Conservation (phyloP, 768 basidiomycete species). For the Suillus ampliporus region DNA sequence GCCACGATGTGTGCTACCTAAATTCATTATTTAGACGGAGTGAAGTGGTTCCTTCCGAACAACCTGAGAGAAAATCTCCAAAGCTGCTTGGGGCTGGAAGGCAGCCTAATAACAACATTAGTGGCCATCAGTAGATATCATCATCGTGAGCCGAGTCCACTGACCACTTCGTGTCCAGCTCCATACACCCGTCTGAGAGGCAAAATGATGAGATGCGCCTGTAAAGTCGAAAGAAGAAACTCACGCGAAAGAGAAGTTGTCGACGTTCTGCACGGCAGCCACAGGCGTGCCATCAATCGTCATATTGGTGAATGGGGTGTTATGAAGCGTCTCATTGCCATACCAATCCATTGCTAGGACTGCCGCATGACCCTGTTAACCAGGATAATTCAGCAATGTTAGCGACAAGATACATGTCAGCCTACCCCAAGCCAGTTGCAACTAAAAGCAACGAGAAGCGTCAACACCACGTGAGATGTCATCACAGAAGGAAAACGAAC, state of each 20-base stretch:
- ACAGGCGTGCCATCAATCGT: conserved; percentile 57
- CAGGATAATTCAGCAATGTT: neutral
- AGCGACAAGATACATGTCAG: neutral
- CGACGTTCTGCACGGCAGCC: conserved; percentile 66
- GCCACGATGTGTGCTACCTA: neutral
- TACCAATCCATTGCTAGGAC: conserved; percentile 54
- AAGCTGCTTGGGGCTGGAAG: conserved; percentile 62
- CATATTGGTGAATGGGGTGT: conserved; percentile 56
- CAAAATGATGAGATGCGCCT: neutral
- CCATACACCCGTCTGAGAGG: conserved; percentile 54
- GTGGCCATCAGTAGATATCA: neutral
- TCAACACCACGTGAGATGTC: conserved; percentile 5
- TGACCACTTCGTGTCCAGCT: conserved; percentile 68
- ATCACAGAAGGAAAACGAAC: conserved; percentile 17
- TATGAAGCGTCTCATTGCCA: conserved; percentile 44
- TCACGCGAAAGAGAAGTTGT: conserved; percentile 71
- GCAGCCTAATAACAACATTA: conserved; percentile 49
- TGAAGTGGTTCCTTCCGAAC: conserved; percentile 57
- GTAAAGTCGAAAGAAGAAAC: conserved; percentile 28
- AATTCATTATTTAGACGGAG: conserved; percentile 42
- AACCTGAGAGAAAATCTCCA: conserved; percentile 65
- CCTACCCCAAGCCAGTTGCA: conserved; percentile 42
- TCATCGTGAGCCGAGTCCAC: conserved; percentile 27
- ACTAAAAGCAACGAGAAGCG: conserved; percentile 3
- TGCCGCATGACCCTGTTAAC: conserved; percentile 37